Conservation (phyloP, 768 basidiomycete species). For the Saitozyma sp. region DNA sequence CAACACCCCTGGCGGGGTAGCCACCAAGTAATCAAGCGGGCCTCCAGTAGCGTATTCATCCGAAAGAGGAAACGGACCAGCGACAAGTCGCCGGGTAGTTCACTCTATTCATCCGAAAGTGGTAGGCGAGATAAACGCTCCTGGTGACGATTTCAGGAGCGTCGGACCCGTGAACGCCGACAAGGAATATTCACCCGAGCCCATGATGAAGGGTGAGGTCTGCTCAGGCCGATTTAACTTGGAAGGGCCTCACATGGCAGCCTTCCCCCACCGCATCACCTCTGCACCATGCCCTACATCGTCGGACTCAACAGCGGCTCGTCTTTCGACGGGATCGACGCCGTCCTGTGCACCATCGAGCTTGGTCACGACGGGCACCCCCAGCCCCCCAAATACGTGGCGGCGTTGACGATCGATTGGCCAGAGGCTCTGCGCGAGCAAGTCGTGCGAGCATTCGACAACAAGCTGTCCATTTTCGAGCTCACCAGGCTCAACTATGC, state of each 20-base stretch:
- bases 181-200: too few relatives aligned
- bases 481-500: background rate
- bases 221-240: too few relatives aligned
- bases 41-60: too few relatives aligned
- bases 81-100: too few relatives aligned
- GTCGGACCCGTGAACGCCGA: too few relatives aligned
- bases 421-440: background rate
- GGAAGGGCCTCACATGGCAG: background rate
- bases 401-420: background rate
- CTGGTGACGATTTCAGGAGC: too few relatives aligned
- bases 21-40: too few relatives aligned
- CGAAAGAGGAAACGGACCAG: too few relatives aligned
- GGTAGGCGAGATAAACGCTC: too few relatives aligned
- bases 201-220: too few relatives aligned
- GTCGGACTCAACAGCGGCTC: conserved; percentile 32
- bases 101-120: too few relatives aligned
- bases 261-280: background rate
- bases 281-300: conserved; percentile 9
- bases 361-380: background rate
- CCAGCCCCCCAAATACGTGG: background rate
- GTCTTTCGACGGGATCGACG: conserved; percentile 34
- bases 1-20: too few relatives aligned
- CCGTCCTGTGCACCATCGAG: conserved; percentile 16
- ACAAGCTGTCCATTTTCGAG: background rate
- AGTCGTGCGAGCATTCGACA: background rate